These are phyloP conservation scores for Alternaria arborescens DNA, from an alignment of 2,329 filamentous ascomycete genomes.

Conservation along the genomic window DNA sequence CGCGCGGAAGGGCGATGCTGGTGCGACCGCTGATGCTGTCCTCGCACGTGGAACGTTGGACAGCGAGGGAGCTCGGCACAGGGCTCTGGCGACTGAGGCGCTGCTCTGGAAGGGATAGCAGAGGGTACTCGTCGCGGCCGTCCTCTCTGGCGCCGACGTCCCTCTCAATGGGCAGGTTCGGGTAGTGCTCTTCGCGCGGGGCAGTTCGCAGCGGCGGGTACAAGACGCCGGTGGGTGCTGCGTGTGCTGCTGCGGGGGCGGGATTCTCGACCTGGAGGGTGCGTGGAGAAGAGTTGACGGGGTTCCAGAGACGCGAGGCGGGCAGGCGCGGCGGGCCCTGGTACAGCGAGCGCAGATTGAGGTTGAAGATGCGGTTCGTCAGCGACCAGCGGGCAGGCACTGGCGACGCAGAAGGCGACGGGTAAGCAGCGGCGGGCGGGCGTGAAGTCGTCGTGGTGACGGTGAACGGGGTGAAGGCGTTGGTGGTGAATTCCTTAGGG, in stretches of 20 bases:
- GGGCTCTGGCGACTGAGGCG: constrained; percentile 62
- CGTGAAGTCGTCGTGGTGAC: constrained; percentile 39
- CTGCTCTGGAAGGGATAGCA: constrained; percentile 66
- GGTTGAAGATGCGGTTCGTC: constrained; percentile 53
- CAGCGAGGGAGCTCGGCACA: constrained; percentile 45
- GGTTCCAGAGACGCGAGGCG: constrained; percentile 67
- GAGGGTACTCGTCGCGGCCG: constrained; percentile 61
- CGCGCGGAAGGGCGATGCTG: constrained; percentile 61
- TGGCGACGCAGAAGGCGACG: constrained; percentile 34
- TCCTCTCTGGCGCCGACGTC: constrained; percentile 31
- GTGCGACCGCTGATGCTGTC: constrained; percentile 53
- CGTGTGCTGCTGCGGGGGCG: constrained; percentile 49
- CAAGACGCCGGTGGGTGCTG: neutral
- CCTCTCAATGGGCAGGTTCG: constrained; percentile 56
- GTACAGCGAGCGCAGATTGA: constrained; percentile 43
- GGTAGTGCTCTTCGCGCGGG: constrained; percentile 31
- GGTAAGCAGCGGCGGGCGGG: constrained; percentile 38
- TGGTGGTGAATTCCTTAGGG: constrained; percentile 18
- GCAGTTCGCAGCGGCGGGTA: neutral
- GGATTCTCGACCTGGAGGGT: constrained; percentile 46
- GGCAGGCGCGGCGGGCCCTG: constrained; percentile 46
- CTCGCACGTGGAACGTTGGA: constrained; percentile 52
- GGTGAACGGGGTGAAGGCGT: constrained; percentile 15
- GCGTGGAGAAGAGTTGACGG: constrained; percentile 68
- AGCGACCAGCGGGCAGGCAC: constrained; percentile 51